Evolutionary conservation across 129 eudicot genomes (phyloP).

Genomic region (Artemisia annua): DNA sequence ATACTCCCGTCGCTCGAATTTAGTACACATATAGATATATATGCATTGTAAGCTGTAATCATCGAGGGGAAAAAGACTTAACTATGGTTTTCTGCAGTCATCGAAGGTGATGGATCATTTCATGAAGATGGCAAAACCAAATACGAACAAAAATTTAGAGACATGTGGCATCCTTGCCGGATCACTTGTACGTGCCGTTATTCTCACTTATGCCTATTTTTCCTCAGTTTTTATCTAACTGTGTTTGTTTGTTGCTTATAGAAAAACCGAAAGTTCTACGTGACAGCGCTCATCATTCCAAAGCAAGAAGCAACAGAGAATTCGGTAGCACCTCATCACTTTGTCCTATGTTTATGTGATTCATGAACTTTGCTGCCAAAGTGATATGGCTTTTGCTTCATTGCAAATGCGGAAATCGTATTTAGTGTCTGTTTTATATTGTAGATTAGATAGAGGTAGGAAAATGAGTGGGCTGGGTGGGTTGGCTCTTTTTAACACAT

Average conservation of each 20-base stretch:
- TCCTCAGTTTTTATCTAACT: slow-evolving; percentile 11
- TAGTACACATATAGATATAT: not conserved
- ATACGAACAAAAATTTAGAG: slow-evolving; percentile 77
- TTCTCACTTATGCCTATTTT: slow-evolving; percentile 7
- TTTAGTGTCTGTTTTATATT: not conserved
- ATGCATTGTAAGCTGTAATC: slow-evolving; percentile 13
- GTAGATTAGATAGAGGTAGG: not conserved
- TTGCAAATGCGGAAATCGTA: not conserved
- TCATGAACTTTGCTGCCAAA: not conserved
- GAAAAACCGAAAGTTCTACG: slow-evolving; percentile 87
- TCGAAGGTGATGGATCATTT: slow-evolving; percentile 85
- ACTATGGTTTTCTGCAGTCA: slow-evolving; percentile 51
- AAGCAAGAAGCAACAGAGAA: slow-evolving; percentile 96
- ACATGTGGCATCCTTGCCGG: slow-evolving; percentile 99
- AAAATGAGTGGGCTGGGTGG: not conserved
- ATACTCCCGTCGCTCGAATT: slow-evolving; percentile 19
- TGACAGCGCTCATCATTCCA: slow-evolving; percentile 93
- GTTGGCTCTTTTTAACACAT: not conserved
- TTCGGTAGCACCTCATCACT: slow-evolving; percentile 54
- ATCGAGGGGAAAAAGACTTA: slow-evolving; percentile 9
- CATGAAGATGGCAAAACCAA: slow-evolving; percentile 90
- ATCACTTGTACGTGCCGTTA: slow-evolving; percentile 63
- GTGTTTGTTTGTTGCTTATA: slow-evolving; percentile 35
- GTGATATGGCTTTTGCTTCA: not conserved
- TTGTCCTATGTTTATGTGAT: slow-evolving; percentile 15